phyloP scores from a whole-genome alignment of 1,284 basidiomycete species.

The Tilletia indica region DNA sequence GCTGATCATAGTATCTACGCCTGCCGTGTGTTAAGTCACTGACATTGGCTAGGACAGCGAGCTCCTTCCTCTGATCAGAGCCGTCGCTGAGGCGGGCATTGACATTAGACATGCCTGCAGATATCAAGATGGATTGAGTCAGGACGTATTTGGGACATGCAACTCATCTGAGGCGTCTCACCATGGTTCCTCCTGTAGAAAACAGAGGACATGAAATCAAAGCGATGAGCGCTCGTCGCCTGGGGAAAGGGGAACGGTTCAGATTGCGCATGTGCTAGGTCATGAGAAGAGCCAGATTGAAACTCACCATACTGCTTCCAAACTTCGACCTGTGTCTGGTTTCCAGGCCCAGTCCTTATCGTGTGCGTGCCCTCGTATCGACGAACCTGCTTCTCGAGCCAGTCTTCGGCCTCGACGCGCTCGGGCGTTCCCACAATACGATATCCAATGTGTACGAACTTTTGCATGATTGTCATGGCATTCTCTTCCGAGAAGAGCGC shows the following conservation, averaged over 20 bases:
- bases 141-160: no score
- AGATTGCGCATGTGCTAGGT: not conserved
- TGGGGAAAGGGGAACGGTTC: not conserved
- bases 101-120: conserved; percentile 83
- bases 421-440: conserved; percentile 87
- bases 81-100: conserved; percentile 83
- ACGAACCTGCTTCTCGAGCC: conserved; percentile 71
- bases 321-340: conserved; percentile 49
- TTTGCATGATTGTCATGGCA: conserved; percentile 45
- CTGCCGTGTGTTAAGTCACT: not conserved
- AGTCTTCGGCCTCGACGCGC: conserved; percentile 79
- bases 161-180: no score
- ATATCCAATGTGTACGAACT: conserved; percentile 74
- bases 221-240: conserved; percentile 51
- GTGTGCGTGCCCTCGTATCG: conserved; percentile 59
- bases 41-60: conserved; percentile 70
- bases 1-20: not conserved
- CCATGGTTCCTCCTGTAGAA: conserved; percentile 87
- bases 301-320: conserved; percentile 44
- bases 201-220: conserved; percentile 59
- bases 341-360: conserved; percentile 27
- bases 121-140: no score
- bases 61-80: conserved; percentile 67
- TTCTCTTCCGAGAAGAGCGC: conserved; percentile 47
- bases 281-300: not conserved